Conservation (phyloP, 768 basidiomycete genomes). For the Hebeloma cylindrosporum region DNA sequence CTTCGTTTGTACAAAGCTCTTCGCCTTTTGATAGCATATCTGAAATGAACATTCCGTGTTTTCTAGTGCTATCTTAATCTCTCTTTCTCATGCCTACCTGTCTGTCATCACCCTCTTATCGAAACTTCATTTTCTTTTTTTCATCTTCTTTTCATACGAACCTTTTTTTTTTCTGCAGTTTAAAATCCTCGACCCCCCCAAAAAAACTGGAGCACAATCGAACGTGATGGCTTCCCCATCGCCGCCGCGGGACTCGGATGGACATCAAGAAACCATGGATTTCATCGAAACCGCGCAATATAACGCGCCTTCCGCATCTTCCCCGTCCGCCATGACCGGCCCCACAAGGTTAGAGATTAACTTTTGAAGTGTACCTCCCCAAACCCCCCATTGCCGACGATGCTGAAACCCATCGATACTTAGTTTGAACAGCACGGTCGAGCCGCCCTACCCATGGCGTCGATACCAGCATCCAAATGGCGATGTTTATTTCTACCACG, state of each 20-base stretch:
- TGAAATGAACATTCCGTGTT: constrained; percentile 7
- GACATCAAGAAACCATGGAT: constrained; percentile 17
- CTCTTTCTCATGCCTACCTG: constrained; percentile 18
- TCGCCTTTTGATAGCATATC: constrained; percentile 13
- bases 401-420: constrained; percentile 10
- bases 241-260: constrained; percentile 9
- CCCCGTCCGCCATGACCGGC: no score
- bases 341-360: no score
- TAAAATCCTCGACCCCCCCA: no score
- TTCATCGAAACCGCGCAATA: constrained; percentile 25
- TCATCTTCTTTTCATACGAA: no score
- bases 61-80: constrained; percentile 16
- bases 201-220: constrained; percentile 1
- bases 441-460: constrained; percentile 32
- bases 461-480: constrained; percentile 43
- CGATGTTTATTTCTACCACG: constrained; percentile 45
- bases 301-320: constrained; percentile 13
- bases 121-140: constrained; percentile 10
- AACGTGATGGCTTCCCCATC: constrained; percentile 10
- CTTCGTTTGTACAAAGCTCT: constrained; percentile 14
- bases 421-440: constrained; percentile 14
- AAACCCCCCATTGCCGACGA: neutral
- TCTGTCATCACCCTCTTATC: no score
- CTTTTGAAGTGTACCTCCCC: neutral
- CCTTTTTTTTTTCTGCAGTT: no score